phyloP scores from a whole-genome alignment of 1,284 basidiomycete species.

The Fomitopsis pinicola region DNA sequence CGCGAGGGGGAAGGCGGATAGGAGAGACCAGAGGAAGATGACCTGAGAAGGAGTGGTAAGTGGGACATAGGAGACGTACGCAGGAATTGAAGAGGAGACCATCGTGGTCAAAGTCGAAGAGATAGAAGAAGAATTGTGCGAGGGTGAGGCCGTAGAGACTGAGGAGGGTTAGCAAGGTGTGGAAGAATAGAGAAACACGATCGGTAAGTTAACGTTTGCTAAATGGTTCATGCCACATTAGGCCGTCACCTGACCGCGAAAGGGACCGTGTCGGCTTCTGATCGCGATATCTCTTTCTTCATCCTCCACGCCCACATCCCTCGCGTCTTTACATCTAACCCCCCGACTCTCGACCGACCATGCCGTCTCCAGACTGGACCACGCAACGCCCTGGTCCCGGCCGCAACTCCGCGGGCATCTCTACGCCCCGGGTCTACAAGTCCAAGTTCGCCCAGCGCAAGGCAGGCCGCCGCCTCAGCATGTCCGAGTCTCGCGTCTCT shows the following conservation, averaged over 20 bases:
- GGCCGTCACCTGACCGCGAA: neutral
- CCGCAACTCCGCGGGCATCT: neutral
- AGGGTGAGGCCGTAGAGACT: neutral
- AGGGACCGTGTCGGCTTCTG: neutral
- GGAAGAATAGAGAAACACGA: neutral
- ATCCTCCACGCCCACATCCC: neutral
- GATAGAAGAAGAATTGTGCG: neutral
- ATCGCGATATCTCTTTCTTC: neutral
- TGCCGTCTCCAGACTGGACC: neutral
- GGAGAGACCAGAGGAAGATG: neutral
- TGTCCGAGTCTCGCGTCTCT: neutral
- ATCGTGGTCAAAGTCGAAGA: neutral
- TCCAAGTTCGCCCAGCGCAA: neutral
- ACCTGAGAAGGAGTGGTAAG: neutral
- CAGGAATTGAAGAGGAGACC: neutral
- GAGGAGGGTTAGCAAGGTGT: neutral
- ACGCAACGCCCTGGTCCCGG: neutral
- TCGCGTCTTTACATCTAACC: no score
- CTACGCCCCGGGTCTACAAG: neutral
- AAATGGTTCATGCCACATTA: no score
- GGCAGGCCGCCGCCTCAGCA: neutral
- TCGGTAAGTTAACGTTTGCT: no score
- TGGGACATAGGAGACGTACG: neutral
- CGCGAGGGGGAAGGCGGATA: neutral
- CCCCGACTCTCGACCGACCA: neutral